Conservation (phyloP, 768 basidiomycete genomes). For the Collybiopsis luxurians region DNA sequence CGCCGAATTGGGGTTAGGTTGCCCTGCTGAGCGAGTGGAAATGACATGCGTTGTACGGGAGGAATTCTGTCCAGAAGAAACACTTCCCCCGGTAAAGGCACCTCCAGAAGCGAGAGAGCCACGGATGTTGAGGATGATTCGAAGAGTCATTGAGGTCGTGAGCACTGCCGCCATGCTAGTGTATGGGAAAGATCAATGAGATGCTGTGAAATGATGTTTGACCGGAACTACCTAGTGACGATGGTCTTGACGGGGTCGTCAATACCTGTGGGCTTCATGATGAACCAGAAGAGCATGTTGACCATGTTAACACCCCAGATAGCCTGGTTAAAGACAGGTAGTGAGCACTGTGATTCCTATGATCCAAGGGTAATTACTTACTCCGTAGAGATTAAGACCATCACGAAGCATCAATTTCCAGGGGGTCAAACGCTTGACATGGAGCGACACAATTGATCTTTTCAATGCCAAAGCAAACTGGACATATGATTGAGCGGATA, state of each 20-base stretch:
- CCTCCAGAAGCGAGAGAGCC: slow-evolving; percentile 75
- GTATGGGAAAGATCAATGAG: neutral
- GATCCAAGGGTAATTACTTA: slow-evolving; percentile 27
- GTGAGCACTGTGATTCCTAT: neutral
- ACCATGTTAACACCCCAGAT: slow-evolving; percentile 78
- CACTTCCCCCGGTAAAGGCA: slow-evolving; percentile 50
- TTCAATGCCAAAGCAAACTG: slow-evolving; percentile 60
- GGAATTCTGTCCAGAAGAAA: slow-evolving; percentile 31
- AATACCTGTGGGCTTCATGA: slow-evolving; percentile 60
- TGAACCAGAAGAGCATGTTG: slow-evolving; percentile 88
- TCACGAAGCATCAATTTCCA: slow-evolving; percentile 93
- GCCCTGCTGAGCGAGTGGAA: slow-evolving; percentile 41
- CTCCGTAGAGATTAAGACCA: slow-evolving; percentile 81
- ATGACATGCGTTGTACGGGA: slow-evolving; percentile 53
- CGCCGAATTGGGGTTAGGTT: slow-evolving; percentile 30
- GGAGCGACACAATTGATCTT: slow-evolving; percentile 58
- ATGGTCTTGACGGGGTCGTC: slow-evolving; percentile 77
- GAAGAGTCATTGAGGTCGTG: slow-evolving; percentile 85
- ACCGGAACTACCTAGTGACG: slow-evolving; percentile 54
- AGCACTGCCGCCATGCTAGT: slow-evolving; percentile 79
- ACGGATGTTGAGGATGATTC: slow-evolving; percentile 80
- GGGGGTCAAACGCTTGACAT: slow-evolving; percentile 52
- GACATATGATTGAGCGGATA: neutral
- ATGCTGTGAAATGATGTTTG: neutral
- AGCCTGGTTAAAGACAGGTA: slow-evolving; percentile 35